Evolutionary conservation across 2,329 filamentous ascomycete species (phyloP).

Genomic region (Tothia fuscella): DNA sequence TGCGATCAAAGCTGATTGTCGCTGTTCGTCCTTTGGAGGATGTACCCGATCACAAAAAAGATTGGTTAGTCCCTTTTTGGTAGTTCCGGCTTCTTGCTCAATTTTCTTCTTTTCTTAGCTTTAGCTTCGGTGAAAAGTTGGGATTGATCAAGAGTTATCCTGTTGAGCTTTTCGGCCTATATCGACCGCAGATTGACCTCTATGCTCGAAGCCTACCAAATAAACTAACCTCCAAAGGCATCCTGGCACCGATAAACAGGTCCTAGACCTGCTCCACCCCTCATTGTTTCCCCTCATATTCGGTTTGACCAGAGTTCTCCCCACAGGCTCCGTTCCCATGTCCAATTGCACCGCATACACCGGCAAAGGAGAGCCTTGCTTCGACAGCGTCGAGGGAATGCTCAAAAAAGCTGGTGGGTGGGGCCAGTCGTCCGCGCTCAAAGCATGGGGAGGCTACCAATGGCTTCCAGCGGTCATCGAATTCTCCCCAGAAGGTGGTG

Average conservation of each 20-base stretch:
- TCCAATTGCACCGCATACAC: constrained; percentile 11
- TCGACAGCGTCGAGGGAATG: no score
- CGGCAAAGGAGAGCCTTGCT: constrained; percentile 13
- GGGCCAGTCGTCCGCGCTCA: no score
- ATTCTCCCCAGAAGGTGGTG: constrained; percentile 22
- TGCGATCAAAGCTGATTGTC: constrained; percentile 30
- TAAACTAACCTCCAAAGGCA: no score
- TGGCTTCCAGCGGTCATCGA: constrained; percentile 39
- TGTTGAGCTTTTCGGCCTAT: no score
- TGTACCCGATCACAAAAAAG: constrained; percentile 36
- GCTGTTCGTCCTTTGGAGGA: constrained; percentile 43
- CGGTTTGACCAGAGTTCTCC: constrained; percentile 15
- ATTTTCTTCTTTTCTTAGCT: no score
- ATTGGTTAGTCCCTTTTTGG: no score
- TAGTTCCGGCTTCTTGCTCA: no score
- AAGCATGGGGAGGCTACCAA: constrained; percentile 37
- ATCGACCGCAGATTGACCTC: no score
- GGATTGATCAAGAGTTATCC: no score
- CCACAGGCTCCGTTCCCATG: constrained; percentile 12
- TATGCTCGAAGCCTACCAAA: no score
- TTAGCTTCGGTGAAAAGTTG: no score
- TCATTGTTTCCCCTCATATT: constrained; percentile 27
- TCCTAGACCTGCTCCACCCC: constrained; percentile 51
- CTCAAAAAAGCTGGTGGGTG: no score
- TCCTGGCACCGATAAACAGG: constrained; percentile 41